These are phyloP conservation scores for Phytopythium oedochilum DNA, from an alignment of 352 stramenopile genomes.

Conservation along the genomic window DNA sequence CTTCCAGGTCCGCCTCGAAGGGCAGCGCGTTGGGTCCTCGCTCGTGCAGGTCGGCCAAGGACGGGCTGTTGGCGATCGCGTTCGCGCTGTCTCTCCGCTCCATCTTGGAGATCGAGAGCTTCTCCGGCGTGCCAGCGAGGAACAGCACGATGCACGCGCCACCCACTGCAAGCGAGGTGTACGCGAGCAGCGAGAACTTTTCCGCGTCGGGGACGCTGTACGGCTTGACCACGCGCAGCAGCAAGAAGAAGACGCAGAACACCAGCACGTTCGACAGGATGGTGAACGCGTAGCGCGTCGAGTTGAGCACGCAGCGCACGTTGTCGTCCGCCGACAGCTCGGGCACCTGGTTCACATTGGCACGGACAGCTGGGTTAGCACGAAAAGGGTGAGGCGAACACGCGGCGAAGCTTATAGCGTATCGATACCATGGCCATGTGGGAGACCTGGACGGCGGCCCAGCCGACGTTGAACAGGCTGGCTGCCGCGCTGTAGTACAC, in stretches of 20 bases:
- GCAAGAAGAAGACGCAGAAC: constrained; percentile 73
- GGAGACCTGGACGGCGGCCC: constrained; percentile 78
- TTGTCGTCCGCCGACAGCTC: constrained; percentile 78
- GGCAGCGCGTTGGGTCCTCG: constrained; percentile 39
- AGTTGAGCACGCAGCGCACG: constrained; percentile 77
- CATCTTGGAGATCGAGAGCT: constrained; percentile 20
- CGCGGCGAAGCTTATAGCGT: too few species aligned
- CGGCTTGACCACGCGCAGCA: constrained; percentile 52
- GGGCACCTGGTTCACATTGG: constrained; percentile 31
- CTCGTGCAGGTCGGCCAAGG: constrained; percentile 41
- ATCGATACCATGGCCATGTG: constrained; percentile 78
- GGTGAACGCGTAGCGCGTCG: constrained; percentile 78
- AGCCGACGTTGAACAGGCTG: constrained; percentile 83
- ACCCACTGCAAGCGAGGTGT: constrained; percentile 62
- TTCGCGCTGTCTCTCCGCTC: constrained; percentile 17
- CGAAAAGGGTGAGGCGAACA: neutral
- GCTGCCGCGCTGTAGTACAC: constrained; percentile 74
- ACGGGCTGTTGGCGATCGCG: constrained; percentile 38
- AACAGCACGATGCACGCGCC: constrained; percentile 62
- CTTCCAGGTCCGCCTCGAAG: constrained; percentile 46
- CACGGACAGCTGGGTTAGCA: neutral
- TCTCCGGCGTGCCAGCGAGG: constrained; percentile 63
- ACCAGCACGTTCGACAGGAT: constrained; percentile 87
- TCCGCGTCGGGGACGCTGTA: constrained; percentile 57
- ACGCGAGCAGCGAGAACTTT: constrained; percentile 78